Base-by-base conservation (phyloP, 495 filamentous ascomycete species). In the Tuber umbilicatum region DNA sequence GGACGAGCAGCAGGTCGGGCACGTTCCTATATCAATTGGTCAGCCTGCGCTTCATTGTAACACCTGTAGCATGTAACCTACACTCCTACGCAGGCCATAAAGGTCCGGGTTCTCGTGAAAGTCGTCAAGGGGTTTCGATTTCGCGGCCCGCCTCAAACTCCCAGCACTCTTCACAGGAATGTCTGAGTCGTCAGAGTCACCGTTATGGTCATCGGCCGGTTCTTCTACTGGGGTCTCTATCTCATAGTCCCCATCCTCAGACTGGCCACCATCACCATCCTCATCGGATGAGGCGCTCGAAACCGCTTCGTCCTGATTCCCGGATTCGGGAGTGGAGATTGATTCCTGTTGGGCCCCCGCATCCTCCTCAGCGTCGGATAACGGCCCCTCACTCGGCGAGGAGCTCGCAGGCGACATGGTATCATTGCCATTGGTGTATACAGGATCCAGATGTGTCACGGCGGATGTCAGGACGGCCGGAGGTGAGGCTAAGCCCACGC, bases 21-120 rank as follows among this genome's bases (percentile, higher is more conserved):
- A 76, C 89, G 88, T 79, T 86, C 84, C 85, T 86, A 72, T 69
- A 73, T 68, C 43, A 41, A 71, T 79, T 74, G 83, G 86, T 84
- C 85, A 87, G 82, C 70, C 73, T 19, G 27, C 70, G 68, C 71
- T 71, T 10, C 45, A 72, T 9, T 67, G 45, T 45, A 16, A 70
- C 38, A 70, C 9, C 68, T 39, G 41, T 23, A 47, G 68, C 75
- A 71, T 75, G 76, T 35, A 74, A 83, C 91, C 73, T 90, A 94
- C 94, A 85, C 95, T 99, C 82, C 95, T 88, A 75, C 95, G 88
- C 70, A 99, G 86, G 27, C 94, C 95, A 84, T 97, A 99, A 31
- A 99, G 85, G 82, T 97, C 95, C n/a, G 95, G 95, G 82, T 99
- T 94, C 81, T 93, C 90, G 76, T 89, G 86, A 78, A 97, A 97